Conservation (phyloP, 2,329 filamentous ascomycete species). For the Venturia oleaginea region DNA sequence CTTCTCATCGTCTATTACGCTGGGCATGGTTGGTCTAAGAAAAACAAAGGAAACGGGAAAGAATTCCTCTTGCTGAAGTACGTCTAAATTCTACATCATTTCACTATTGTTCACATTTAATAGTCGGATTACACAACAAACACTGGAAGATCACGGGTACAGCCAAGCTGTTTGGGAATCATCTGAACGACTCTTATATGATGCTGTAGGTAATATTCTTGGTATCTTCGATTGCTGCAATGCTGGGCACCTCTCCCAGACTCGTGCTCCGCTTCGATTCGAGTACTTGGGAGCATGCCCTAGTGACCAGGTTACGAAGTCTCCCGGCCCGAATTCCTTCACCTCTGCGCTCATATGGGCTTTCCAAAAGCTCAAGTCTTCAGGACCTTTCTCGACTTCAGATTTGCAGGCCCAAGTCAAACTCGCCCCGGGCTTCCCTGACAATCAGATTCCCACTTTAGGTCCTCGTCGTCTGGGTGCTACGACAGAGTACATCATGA, state of each 20-base stretch:
- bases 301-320: background rate
- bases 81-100: too few species aligned
- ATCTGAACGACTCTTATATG: too few species aligned
- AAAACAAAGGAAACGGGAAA: too few species aligned
- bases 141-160: too few species aligned
- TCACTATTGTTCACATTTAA: too few species aligned
- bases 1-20: constrained; percentile 12
- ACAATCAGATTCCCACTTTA: background rate
- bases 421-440: background rate
- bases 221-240: constrained; percentile 13
- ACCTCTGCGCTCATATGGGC: constrained; percentile 13
- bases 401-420: background rate
- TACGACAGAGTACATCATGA: background rate
- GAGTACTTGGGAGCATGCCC: constrained; percentile 9
- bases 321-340: constrained; percentile 5
- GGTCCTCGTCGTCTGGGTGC: background rate
- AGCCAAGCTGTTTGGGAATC: too few species aligned
- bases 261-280: background rate
- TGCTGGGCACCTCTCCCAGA: background rate
- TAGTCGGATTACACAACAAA: too few species aligned
- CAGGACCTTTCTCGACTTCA: background rate
- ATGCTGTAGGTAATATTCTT: too few species aligned
- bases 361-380: background rate
- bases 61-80: too few species aligned
- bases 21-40: constrained; percentile 12